Conservation (phyloP, 257 asterid species). For the Petunia secreta region DNA sequence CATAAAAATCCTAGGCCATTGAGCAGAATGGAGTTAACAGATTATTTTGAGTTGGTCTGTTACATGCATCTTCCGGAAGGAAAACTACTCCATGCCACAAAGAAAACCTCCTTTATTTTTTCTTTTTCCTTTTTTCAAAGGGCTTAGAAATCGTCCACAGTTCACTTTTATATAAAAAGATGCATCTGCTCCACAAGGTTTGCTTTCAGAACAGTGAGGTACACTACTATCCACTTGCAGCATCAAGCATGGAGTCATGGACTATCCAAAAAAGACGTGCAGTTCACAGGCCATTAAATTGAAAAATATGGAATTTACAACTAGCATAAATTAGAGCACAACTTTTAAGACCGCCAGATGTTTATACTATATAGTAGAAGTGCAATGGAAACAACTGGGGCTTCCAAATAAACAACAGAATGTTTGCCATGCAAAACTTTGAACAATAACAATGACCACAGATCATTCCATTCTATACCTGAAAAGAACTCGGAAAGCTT, state of each 20-base stretch:
- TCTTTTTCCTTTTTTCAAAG: background rate
- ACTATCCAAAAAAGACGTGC: background rate
- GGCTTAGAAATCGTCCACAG: background rate
- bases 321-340: slow-evolving; percentile 6
- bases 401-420: slow-evolving; percentile 7
- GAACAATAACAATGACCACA: background rate
- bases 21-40: background rate
- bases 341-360: background rate
- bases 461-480: slow-evolving; percentile 21
- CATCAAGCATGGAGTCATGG: background rate
- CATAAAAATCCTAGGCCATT: background rate
- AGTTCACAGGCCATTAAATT: background rate
- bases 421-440: background rate
- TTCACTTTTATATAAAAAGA: slow-evolving; percentile 1
- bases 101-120: background rate
- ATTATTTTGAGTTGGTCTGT: background rate
- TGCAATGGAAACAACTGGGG: background rate
- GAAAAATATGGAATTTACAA: background rate
- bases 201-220: background rate
- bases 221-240: slow-evolving; percentile 18
- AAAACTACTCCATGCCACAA: slow-evolving; percentile 9
- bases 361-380: background rate
- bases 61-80: slow-evolving; percentile 8
- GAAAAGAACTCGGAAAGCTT: slow-evolving; percentile 22
- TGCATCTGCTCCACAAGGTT: background rate